Evolutionary conservation across 768 basidiomycete species (phyloP), one percentile per base, ranked within the genome.

Genomic region (Tulasnella sp.): DNA sequence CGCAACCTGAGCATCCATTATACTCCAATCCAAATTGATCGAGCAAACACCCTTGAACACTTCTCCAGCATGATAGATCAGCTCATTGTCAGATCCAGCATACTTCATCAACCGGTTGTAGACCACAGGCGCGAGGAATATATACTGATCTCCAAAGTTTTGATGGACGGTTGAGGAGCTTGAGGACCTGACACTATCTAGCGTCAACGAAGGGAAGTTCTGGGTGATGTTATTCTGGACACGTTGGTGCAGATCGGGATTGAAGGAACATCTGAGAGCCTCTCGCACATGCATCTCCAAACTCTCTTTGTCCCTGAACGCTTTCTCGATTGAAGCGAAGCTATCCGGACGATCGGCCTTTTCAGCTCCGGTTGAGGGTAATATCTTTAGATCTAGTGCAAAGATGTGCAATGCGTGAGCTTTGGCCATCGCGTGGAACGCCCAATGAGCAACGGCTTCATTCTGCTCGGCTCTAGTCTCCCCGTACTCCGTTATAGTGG

Each of bases 21-120:
- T 68, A 1, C 89, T 91, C 42, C 91, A 73, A 61, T 92, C 91
- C 57, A 90, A 72, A 63, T 95, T 95, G 63, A 92, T 77, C 1
- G 80, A 77, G 42, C 76, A 69, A 3, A 89, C 66, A 29, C 73
- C 71, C 43, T 72, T 76, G 57, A 83, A 75, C 12, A 77, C 66
- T 4, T 66, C 66, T 49, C 62, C 63, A 29, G 57, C 57, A 24
- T 51, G 48, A 9, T 77, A 72, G 0, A 69, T 64, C 9, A 64
- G 67, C 4, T 71, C 69, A 0, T 67, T 63, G 57, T 72, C 70
- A 31, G 74, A 69, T 10, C 68, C 64, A 6, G 58, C 60, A 48
- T 62, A 63, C 56, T 55, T 45, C 33, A 45, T 72, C 40, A 86
- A 66, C 15, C 83, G 74, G n/a, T 69, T 69, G 40, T 75, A 74